Evolutionary conservation across 371 early-diverging fungal genomes (phyloP).

Genomic region (Rhizopus stolonifer): DNA sequence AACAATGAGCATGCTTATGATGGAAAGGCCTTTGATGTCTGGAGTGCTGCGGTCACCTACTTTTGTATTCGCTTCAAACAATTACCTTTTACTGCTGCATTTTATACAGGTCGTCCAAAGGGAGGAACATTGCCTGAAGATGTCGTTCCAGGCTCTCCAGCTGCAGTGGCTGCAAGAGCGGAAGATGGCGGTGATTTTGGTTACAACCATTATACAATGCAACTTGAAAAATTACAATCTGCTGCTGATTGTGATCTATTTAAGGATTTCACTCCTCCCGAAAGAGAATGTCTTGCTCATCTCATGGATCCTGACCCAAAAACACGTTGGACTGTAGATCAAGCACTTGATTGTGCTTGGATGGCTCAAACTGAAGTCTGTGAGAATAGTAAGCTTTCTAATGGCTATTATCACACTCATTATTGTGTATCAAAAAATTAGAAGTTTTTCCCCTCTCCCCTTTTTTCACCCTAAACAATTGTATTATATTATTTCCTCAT

Average conservation of each 20-base stretch:
- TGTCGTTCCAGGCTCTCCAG: slow-evolving; percentile 32
- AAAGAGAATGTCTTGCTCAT: slow-evolving; percentile 32
- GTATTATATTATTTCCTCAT: not conserved
- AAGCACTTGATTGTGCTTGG: slow-evolving; percentile 85
- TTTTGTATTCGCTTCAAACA: slow-evolving; percentile 77
- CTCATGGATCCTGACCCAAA: slow-evolving; percentile 73
- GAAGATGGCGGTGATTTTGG: slow-evolving; percentile 32
- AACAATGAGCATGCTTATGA: slow-evolving; percentile 63
- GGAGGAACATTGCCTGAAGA: slow-evolving; percentile 17
- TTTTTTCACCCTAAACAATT: too few relatives aligned
- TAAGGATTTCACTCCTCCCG: slow-evolving; percentile 21
- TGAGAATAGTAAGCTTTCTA: slow-evolving; percentile 29
- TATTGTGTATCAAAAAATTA: slow-evolving; percentile 14
- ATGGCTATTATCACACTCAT: slow-evolving; percentile 34
- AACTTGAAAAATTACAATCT: slow-evolving; percentile 24
- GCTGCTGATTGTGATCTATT: slow-evolving; percentile 29
- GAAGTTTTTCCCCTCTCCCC: not conserved
- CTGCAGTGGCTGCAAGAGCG: slow-evolving; percentile 31
- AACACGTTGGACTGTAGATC: slow-evolving; percentile 73
- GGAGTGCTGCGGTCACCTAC: slow-evolving; percentile 84
- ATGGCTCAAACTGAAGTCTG: slow-evolving; percentile 47
- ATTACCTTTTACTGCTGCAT: slow-evolving; percentile 55
- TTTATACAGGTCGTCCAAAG: slow-evolving; percentile 27
- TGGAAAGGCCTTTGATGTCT: slow-evolving; percentile 80
- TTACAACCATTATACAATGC: slow-evolving; percentile 26